Conservation (phyloP, 2,329 filamentous ascomycete genomes). For the Neopestalotiopsis clavispora region DNA sequence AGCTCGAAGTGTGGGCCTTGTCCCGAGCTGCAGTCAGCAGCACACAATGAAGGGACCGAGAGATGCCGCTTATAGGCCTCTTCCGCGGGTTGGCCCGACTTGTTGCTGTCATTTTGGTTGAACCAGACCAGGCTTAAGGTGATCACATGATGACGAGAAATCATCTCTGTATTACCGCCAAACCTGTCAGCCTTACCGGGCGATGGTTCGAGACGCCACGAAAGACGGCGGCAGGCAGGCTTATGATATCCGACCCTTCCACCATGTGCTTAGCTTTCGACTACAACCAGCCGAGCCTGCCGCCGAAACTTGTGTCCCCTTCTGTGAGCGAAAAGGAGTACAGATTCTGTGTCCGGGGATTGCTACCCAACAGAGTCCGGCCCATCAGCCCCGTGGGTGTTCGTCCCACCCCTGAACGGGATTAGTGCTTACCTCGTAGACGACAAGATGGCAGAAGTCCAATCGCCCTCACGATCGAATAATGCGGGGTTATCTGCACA, state of each 20-base stretch:
- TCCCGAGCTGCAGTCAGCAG: constrained; percentile 6
- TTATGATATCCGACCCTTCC: not conserved
- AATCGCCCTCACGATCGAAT: not conserved
- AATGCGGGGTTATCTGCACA: constrained; percentile 8
- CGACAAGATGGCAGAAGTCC: constrained; percentile 4
- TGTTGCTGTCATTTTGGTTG: not conserved
- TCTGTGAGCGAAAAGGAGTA: not conserved
- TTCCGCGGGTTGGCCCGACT: constrained; percentile 10
- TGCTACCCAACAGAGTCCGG: not conserved
- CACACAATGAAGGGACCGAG: not conserved
- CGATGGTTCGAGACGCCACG: constrained; percentile 7
- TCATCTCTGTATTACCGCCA: not conserved
- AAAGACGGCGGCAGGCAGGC: not conserved
- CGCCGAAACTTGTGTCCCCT: constrained; percentile 6
- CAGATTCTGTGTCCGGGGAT: not conserved
- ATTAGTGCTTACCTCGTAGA: constrained; percentile 27
- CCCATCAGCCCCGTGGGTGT: not conserved
- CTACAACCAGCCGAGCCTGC: not conserved
- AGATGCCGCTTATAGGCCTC: not conserved
- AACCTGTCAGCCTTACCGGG: constrained; percentile 15
- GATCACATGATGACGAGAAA: not conserved
- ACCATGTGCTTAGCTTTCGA: not conserved
- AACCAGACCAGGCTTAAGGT: not conserved
- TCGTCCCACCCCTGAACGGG: constrained; percentile 19
- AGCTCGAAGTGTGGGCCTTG: not conserved